These are phyloP conservation scores for Leccinum pellstonianum DNA, from an alignment of 768 basidiomycete species.

Conservation along the genomic window DNA sequence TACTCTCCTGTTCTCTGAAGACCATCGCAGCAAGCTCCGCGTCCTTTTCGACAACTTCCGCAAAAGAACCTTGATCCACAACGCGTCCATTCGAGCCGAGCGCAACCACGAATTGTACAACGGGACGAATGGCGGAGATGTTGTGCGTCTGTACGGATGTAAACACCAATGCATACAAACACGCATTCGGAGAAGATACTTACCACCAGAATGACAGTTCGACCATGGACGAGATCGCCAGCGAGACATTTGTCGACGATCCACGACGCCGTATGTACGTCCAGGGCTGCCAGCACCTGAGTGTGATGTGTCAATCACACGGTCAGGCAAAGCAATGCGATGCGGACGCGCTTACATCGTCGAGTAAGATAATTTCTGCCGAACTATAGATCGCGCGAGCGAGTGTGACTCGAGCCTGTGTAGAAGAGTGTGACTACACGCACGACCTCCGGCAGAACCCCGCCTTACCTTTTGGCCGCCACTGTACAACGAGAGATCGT, in stretches of 20 bases:
- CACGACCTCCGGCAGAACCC: too few relatives aligned
- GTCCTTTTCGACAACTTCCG: not conserved
- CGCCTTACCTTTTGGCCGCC: constrained; percentile 1
- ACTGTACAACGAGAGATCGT: not conserved
- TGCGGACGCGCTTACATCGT: not conserved
- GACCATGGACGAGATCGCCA: not conserved
- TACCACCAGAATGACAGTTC: constrained; percentile 6
- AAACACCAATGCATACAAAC: not conserved
- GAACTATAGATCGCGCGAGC: constrained; percentile 4
- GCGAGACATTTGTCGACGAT: constrained; percentile 1
- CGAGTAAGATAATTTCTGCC: not conserved
- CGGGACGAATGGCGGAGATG: not conserved
- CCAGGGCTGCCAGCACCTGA: constrained; percentile 1
- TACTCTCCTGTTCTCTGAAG: not conserved
- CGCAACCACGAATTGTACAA: not conserved
- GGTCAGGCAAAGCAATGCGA: too few relatives aligned
- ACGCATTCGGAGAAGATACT: not conserved
- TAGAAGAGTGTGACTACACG: not conserved
- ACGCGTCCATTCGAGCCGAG: not conserved
- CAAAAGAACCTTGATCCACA: not conserved
- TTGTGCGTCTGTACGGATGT: not conserved
- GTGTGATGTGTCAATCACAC: not conserved
- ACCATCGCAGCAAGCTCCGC: not conserved
- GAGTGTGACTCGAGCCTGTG: constrained; percentile 2
- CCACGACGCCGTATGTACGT: constrained; percentile 3